Percentiles rank a stretch among this genome's conserved stretches.
Conservation (phyloP, 2,329 filamentous ascomycete species). For the Emmonsiellopsis sp. region DNA sequence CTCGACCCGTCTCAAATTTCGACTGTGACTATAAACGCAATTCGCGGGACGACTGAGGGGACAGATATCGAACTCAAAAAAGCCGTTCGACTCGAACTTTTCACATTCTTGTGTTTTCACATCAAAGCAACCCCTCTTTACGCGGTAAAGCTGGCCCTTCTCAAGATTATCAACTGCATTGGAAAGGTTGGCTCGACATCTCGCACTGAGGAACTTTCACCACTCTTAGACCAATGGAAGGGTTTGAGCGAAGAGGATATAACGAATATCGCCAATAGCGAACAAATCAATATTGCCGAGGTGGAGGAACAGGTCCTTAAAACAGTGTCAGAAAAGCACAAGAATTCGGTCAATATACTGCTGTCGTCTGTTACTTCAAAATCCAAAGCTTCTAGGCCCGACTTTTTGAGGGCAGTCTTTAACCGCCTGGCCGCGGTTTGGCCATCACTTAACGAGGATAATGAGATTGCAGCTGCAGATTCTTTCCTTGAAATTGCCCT, state of each 20-base stretch:
- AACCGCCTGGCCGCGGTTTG: constrained; percentile 62
- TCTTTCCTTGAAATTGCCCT: constrained; percentile 34
- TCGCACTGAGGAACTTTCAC: constrained; percentile 67
- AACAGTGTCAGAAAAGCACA: constrained; percentile 47
- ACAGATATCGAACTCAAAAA: constrained; percentile 48
- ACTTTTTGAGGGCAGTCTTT: constrained; percentile 58
- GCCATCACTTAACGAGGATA: constrained; percentile 38
- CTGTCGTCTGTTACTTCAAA: constrained; percentile 40
- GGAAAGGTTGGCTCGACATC: constrained; percentile 61
- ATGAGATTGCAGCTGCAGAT: constrained; percentile 26
- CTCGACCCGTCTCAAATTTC: constrained; percentile 66
- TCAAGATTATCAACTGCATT: constrained; percentile 64
- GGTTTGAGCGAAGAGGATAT: constrained; percentile 44
- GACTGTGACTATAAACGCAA: constrained; percentile 49
- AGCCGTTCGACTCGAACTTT: constrained; percentile 52
- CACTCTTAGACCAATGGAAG: constrained; percentile 62
- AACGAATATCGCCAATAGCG: constrained; percentile 37
- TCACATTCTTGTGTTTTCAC: constrained; percentile 67
- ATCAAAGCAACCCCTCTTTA: constrained; percentile 58
- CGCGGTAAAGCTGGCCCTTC: constrained; percentile 58
- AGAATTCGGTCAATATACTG: constrained; percentile 48
- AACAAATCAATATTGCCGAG: constrained; percentile 38
- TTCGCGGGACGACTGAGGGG: constrained; percentile 45
- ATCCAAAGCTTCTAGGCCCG: constrained; percentile 34
- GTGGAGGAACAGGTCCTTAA: constrained; percentile 45